Base-by-base conservation (phyloP, 139 green algal genomes). In the Pleodorina starrii region DNA sequence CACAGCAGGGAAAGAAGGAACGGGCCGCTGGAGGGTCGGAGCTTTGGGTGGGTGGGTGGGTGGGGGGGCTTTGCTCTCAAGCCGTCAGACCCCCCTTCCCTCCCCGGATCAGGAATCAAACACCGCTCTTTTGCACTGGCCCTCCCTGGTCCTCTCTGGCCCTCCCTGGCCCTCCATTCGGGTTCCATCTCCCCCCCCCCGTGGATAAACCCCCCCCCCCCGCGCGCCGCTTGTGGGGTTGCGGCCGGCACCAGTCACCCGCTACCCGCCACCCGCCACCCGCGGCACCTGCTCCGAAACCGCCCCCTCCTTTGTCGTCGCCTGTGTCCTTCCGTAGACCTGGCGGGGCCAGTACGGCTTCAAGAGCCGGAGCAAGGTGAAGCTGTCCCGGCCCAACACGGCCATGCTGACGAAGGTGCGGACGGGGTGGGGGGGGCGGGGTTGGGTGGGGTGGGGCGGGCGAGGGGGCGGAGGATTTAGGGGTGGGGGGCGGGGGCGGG, bases 391-490 rank as follows among this genome's bases (percentile, higher is more conserved):
- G 5, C 80, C 80, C 42, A 87, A 87, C 80, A 36, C 63, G 60
- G 32, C 19, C 38, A 63, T 87, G 80, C 80, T 87, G 43, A 40
- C 5, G 9, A 59, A 87, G 80, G 80, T 87, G 60, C 14, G 80
- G 19, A 0, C 7, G 11, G 12, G 11, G 17, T 38, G 71, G 38
- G 36, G 3, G 23, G 44, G 25, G 73, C 43, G 73, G 43, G 43
- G 43, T 63, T 6, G 66, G n/a, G 66, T 4, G 11, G 14, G 36
- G 36, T 9, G 69, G 69, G 29, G n/a, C 29, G 29, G 63, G 63
- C 17, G n/a, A 21, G n/a, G 12, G 48, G 48, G 48, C 48, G 48
- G 48, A 12, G 11, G n/a, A 12, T 10, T 57, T 57, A 57, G 48
- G 48, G 48, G 48, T 12, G 48, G 48, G 48, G 48, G 10, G 48